phyloP scores from a whole-genome alignment of 2,329 filamentous ascomycete genomes.

The Arthrobotrys entomopaga region DNA sequence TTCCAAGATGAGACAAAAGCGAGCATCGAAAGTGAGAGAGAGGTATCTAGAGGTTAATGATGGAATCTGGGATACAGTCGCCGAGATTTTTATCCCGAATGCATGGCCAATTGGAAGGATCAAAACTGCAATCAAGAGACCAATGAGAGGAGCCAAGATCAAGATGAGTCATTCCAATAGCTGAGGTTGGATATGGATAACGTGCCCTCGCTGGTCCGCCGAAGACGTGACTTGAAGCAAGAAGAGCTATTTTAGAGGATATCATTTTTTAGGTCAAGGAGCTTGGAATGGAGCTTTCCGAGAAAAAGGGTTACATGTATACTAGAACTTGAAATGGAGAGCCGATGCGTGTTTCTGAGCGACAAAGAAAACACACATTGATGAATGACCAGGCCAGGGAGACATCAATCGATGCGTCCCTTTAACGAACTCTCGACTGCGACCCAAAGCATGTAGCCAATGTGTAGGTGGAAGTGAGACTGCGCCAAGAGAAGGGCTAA shows the following conservation, averaged over 20 bases:
- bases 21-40: constrained; percentile 13
- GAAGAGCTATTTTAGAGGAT: too few relatives aligned
- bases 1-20: neutral
- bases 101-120: constrained; percentile 34
- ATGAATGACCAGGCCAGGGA: too few relatives aligned
- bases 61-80: constrained; percentile 39
- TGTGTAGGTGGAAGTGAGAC: neutral
- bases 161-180: too few relatives aligned
- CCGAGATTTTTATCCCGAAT: constrained; percentile 35
- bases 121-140: constrained; percentile 29
- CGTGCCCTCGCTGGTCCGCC: too few relatives aligned
- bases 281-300: neutral
- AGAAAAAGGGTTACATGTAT: too few relatives aligned
- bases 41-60: constrained; percentile 40
- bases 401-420: too few relatives aligned
- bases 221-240: too few relatives aligned
- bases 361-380: too few relatives aligned
- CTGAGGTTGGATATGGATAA: too few relatives aligned
- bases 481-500: neutral
- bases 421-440: neutral
- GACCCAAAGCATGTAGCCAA: neutral
- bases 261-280: neutral
- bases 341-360: too few relatives aligned
- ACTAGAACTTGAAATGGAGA: too few relatives aligned
- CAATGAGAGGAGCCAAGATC: neutral